Evolutionary conservation across 805 yeast genomes (phyloP).

Genomic region (Ogataea pilisensis): DNA sequence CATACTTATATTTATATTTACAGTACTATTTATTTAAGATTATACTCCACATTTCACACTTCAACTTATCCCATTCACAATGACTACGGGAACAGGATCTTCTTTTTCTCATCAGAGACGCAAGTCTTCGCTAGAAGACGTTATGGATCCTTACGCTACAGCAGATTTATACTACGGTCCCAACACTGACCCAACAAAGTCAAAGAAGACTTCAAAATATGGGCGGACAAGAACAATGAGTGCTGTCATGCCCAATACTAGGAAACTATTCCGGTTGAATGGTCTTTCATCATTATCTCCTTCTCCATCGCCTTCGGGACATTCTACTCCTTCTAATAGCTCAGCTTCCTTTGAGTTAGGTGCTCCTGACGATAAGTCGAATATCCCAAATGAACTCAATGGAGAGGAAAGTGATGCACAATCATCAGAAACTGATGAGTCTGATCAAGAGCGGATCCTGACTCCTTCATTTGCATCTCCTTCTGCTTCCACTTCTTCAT

Average conservation of each 20-base stretch:
- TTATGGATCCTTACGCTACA: conserved; percentile 57
- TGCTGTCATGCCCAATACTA: conserved; percentile 28
- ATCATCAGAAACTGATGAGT: too few species aligned
- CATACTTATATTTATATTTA: too few species aligned
- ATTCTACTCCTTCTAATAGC: conserved; percentile 8
- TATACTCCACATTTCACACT: not conserved
- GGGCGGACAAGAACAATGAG: conserved; percentile 55
- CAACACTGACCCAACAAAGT: conserved; percentile 48
- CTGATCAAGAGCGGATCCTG: too few species aligned
- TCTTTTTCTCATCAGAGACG: conserved; percentile 14
- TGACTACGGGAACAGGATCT: not conserved
- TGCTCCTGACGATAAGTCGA: not conserved
- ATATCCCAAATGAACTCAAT: conserved; percentile 2
- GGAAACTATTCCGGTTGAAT: conserved; percentile 10
- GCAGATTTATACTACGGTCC: conserved; percentile 72
- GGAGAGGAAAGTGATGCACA: not conserved
- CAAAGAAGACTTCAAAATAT: conserved; percentile 35
- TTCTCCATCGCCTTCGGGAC: conserved; percentile 10
- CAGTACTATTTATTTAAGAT: too few species aligned
- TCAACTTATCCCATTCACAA: not conserved
- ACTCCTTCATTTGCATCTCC: not conserved
- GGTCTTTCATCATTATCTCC: conserved; percentile 1
- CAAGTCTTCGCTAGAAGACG: conserved; percentile 42
- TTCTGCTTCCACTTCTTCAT: conserved; percentile 18
- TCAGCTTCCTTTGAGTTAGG: conserved; percentile 17